Evolutionary conservation across 208 protist genomes (phyloP).

Genomic region (Angomonas deanei): DNA sequence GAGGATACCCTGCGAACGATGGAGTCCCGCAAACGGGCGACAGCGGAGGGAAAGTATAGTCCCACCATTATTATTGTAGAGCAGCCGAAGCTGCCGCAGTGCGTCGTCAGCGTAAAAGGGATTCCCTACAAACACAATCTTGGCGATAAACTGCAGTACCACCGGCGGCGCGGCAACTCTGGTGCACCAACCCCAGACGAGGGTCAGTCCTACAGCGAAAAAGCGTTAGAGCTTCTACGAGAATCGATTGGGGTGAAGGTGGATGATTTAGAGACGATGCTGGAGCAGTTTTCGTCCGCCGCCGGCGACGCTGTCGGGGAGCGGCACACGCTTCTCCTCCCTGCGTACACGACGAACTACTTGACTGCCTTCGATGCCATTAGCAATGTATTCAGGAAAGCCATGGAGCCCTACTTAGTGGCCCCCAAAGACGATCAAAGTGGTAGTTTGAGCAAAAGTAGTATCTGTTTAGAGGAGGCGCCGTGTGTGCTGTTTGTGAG

Average conservation of each 20-base stretch:
- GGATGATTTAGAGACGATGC: not conserved
- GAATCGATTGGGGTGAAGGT: conserved; percentile 14
- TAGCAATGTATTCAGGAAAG: conserved; percentile 18
- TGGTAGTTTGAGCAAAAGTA: not conserved
- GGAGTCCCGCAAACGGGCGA: conserved; percentile 9
- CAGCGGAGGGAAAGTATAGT: not conserved
- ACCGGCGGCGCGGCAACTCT: conserved; percentile 20
- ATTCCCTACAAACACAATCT: conserved; percentile 46
- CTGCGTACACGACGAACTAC: conserved; percentile 38
- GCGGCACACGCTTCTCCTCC: conserved; percentile 29
- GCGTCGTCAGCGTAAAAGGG: conserved; percentile 67
- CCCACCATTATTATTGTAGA: conserved; percentile 61
- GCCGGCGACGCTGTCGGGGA: not conserved
- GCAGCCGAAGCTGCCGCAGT: conserved; percentile 27
- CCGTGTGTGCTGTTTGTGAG: conserved; percentile 63
- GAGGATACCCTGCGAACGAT: conserved; percentile 27
- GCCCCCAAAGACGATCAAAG: not conserved
- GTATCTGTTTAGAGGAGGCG: not conserved
- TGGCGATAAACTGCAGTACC: conserved; percentile 14
- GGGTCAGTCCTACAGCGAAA: conserved; percentile 14
- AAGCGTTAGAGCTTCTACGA: conserved; percentile 14
- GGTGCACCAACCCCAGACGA: conserved; percentile 10
- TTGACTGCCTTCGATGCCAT: conserved; percentile 51
- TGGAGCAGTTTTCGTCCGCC: not conserved
- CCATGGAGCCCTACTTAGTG: conserved; percentile 9